Conservation (phyloP, 1,284 basidiomycete genomes). For the Cutaneotrichosporon dermatis region DNA sequence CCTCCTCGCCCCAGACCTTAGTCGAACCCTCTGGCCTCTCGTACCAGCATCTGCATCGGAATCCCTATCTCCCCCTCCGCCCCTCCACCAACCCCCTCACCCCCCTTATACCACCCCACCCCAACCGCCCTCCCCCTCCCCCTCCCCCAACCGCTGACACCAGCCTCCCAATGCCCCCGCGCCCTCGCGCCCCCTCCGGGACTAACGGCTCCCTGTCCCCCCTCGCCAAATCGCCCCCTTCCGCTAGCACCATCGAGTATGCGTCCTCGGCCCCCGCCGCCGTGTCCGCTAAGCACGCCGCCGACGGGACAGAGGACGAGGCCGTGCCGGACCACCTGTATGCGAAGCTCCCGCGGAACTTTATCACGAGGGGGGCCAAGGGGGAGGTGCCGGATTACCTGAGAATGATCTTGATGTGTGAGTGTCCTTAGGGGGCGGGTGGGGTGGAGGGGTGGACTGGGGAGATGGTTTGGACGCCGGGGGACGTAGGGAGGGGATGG, state of each 20-base stretch:
- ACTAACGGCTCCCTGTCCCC: constrained; percentile 12
- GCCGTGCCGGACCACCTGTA: constrained; percentile 48
- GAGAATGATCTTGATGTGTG: constrained; percentile 75
- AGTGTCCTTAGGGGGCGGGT: constrained; percentile 19
- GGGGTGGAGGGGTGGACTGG: neutral
- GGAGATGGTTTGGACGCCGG: too few species aligned
- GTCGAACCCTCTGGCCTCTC: too few species aligned
- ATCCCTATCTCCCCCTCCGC: too few species aligned
- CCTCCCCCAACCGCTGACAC: too few species aligned
- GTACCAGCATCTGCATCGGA: too few species aligned
- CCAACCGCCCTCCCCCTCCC: too few species aligned
- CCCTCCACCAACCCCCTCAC: too few species aligned
- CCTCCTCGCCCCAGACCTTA: too few species aligned
- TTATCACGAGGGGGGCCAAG: constrained; percentile 29
- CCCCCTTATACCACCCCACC: too few species aligned
- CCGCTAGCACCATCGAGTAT: constrained; percentile 41
- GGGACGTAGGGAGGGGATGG: too few species aligned
- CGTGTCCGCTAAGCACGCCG: constrained; percentile 28
- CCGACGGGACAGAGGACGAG: constrained; percentile 35
- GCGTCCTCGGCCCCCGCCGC: constrained; percentile 46
- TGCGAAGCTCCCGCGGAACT: constrained; percentile 41
- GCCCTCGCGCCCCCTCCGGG: neutral
- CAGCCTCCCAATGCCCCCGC: constrained; percentile 4
- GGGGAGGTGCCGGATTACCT: constrained; percentile 79
- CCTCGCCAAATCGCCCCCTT: constrained; percentile 9